Base-by-base conservation (phyloP, 2,329 filamentous ascomycete genomes). In the Erysiphe pulchra region DNA sequence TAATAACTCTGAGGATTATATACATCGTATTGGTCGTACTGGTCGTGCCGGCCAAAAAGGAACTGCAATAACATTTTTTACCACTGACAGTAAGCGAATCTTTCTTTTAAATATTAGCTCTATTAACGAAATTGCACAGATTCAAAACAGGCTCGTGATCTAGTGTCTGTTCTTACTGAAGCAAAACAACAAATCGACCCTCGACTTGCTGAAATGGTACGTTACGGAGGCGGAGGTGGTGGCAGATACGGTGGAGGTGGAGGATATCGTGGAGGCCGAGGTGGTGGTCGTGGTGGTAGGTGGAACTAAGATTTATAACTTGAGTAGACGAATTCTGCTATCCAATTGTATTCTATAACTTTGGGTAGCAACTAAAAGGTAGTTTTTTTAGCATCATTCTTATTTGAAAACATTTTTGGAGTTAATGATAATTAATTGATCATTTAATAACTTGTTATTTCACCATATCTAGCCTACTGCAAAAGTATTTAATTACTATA, bases 131-230 rank as follows among this genome's bases (percentile, higher is more conserved):
- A 17, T 11, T 5, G 9, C 18, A 34, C 50, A 86, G 82, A 90
- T 67, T 74, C 80, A 57, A 90, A 87, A 70, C 82, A 90, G 75
- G 87, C 90, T 65, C 87, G 90, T 72, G 90, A 98, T 67, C 77
- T 98, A 60, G 78, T 98, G 56, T 72, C 73, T 56, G 83, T 98
- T 57, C 79, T 98, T 55, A 78, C 78, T 60, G 90, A 98, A 67
- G 86, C 90, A 54, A 95, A 95, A 70, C 90, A 98, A 69, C 80
- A 92, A 65, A 86, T 98, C 63, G 90, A 95, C 59, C 90, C 90
- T 59, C 80, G 85, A 62, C 79, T 98, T 51, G 76, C 77, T 51
- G 90, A 98, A 70, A 95, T 98, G 90, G 77, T 75, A 55, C 81
- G 90, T 62, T 95, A 86, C 61, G 75, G 84, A 53, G 69, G 75